Conservation (phyloP, 2,329 filamentous ascomycete species). For the Lachnellula arida region DNA sequence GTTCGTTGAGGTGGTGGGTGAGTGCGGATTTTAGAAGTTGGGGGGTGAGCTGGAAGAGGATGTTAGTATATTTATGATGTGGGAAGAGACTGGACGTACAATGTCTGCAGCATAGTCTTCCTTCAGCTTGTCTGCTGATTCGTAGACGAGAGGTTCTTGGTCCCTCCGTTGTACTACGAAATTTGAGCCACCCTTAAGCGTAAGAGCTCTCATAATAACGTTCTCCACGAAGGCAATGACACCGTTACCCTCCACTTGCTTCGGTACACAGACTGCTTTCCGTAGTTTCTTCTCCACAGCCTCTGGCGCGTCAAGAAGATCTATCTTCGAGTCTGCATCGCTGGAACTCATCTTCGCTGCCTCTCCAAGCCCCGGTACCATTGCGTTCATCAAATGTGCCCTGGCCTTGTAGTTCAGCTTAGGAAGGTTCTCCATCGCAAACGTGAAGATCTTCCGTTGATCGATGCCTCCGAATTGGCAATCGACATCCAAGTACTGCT, state of each 20-base stretch:
- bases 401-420: constrained; percentile 75
- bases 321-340: constrained; percentile 78
- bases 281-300: constrained; percentile 75
- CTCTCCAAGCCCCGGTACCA: constrained; percentile 78
- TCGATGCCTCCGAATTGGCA: constrained; percentile 84
- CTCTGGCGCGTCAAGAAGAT: constrained; percentile 78
- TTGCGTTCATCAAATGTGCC: constrained; percentile 74
- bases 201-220: constrained; percentile 73
- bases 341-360: constrained; percentile 85
- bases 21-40: constrained; percentile 86
- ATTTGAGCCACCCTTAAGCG: constrained; percentile 51
- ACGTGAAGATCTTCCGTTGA: constrained; percentile 83
- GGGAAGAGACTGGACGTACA: constrained; percentile 42
- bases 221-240: constrained; percentile 82
- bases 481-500: constrained; percentile 77
- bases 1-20: constrained; percentile 63
- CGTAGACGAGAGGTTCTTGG: constrained; percentile 73
- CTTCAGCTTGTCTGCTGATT: constrained; percentile 67
- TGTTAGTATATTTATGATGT: constrained; percentile 13
- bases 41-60: constrained; percentile 59
- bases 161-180: constrained; percentile 69
- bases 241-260: constrained; percentile 78
- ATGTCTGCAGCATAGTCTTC: constrained; percentile 77
- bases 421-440: constrained; percentile 79
- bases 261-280: constrained; percentile 76